Evolutionary conservation across 306 rosid genomes (phyloP).

Genomic region (Pyrus betulifolia): DNA sequence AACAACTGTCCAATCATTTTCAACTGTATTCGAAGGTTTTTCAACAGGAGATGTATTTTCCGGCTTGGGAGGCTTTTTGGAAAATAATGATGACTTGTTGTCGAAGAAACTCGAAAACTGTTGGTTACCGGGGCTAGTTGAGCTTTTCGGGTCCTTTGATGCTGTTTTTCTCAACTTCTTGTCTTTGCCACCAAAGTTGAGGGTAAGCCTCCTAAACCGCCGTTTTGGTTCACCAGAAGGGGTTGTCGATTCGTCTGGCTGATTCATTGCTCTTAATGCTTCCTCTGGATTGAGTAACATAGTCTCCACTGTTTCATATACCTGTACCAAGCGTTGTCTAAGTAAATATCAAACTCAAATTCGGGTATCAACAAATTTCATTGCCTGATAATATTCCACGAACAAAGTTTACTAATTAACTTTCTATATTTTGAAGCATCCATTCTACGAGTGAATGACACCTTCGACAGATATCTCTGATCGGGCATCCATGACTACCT

Average conservation of each 20-base stretch:
- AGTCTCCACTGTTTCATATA: conserved; percentile 81
- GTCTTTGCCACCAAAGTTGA: conserved; percentile 69
- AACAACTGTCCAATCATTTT: conserved; percentile 44
- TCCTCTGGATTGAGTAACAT: conserved; percentile 82
- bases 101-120: conserved; percentile 78
- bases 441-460: not conserved
- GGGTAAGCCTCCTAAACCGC: conserved; percentile 55
- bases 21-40: conserved; percentile 27
- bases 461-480: not conserved
- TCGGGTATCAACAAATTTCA: not conserved
- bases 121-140: conserved; percentile 41
- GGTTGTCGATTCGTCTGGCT: conserved; percentile 48
- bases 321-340: conserved; percentile 30
- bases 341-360: not conserved
- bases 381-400: too few species aligned
- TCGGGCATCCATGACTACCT: not conserved
- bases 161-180: conserved; percentile 34
- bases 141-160: conserved; percentile 30
- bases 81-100: conserved; percentile 66
- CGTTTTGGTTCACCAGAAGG: conserved; percentile 41
- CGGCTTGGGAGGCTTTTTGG: conserved; percentile 63
- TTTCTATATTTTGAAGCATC: not conserved
- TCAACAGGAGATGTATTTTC: conserved; percentile 28
- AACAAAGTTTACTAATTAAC: too few species aligned
- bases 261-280: conserved; percentile 55